phyloP scores from a whole-genome alignment of 2,329 filamentous ascomycete species.

The Thelonectria discophora region DNA sequence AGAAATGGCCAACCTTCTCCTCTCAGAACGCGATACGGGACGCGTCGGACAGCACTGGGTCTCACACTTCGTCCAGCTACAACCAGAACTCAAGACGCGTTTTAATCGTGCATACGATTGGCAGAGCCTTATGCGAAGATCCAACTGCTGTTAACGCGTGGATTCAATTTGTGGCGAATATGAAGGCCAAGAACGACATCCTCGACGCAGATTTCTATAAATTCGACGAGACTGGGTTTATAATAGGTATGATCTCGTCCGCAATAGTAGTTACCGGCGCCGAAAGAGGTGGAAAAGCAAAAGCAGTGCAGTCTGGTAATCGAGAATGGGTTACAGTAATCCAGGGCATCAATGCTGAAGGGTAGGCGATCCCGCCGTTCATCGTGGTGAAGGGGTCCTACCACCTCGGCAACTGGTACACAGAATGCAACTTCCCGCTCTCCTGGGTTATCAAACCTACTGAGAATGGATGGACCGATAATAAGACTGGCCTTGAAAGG shows the following conservation, averaged over 20 bases:
- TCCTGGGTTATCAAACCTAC: no score
- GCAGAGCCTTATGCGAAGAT: no score
- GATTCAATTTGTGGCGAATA: no score
- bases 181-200: no score
- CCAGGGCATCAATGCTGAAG: not conserved
- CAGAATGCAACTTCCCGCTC: not conserved
- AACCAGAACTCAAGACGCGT: no score
- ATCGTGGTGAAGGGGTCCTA: not conserved
- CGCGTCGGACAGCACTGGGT: not conserved
- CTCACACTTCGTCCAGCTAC: not conserved
- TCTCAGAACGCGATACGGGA: not conserved
- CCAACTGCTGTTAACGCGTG: no score
- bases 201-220: no score
- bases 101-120: no score
- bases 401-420: not conserved
- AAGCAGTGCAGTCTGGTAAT: no score
- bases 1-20: not conserved
- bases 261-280: not conserved
- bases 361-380: not conserved
- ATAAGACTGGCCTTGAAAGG: no score
- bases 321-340: no score
- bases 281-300: not conserved
- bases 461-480: no score
- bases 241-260: not conserved
- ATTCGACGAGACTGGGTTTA: conserved; percentile 7